Evolutionary conservation across 192 early-diverging fungal genomes (phyloP), one percentile per base, ranked within the genome.

Genomic region (Coemansia sp.): DNA sequence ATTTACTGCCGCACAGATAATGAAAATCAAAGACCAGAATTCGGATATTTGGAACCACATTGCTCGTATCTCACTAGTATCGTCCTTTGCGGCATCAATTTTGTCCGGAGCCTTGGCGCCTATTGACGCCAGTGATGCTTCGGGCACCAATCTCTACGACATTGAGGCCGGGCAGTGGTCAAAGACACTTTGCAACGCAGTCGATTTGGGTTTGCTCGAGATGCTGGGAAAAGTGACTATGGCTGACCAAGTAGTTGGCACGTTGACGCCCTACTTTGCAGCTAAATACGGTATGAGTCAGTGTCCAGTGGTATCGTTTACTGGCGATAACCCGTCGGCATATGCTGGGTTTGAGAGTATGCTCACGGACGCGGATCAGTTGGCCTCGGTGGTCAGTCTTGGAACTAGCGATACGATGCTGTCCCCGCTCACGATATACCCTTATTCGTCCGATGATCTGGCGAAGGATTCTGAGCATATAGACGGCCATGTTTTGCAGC

Each of bases 331-430:
- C 70, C 89, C 92, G 4, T 72, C 79, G 5, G 74, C 79, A 16
- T 80, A 61, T 67, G 70, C 66, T 33, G 78, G 78, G 7, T 81
- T 81, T 52, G 89, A 92, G 7, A 89, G 89, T 0, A 72, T 94
- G 3, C 71, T 89, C 18, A 68, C 61, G 8, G 51, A 24, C 3
- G 68, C 71, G 16, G 89, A 90, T 64, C 60, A 34, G 2, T 47
- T 72, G 15, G 65, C 59, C 1, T 83, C 89, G 15, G 82, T 94
- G 3, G 72, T 96, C 5, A 93, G 92, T 16, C 80, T 96, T 2
- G 94, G 94, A 8, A 96, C 94, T 5, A 90, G 88, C 34, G 94
- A 96, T 73, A 96, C 94, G 0, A 76, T 93, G 18, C 76, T 93
- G 12, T 71, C 90, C 3, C 88, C 87, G 41, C 79, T 91, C 6